These are phyloP conservation scores for Ceratocystis cacaofunesta DNA, from an alignment of 2,329 filamentous ascomycete species.

Conservation along the genomic window DNA sequence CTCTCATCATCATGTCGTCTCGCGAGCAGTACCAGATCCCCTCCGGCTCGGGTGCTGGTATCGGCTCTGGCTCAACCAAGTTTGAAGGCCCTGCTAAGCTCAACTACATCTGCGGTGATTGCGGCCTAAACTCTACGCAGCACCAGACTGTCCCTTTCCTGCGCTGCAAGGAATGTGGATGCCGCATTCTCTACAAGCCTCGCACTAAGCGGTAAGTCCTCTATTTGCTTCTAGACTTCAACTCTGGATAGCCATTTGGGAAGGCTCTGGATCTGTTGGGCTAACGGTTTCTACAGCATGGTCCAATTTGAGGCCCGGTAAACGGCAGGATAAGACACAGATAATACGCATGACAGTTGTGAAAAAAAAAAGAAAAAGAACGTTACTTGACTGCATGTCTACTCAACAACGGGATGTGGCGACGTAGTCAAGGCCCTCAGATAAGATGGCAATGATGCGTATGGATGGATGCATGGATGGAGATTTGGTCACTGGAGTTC, in stretches of 20 bases:
- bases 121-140: constrained; percentile 33
- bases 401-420: background rate
- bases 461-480: background rate
- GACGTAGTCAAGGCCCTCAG: background rate
- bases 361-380: background rate
- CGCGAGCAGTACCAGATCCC: constrained; percentile 70
- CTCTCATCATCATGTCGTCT: constrained; percentile 30
- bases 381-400: background rate
- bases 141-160: constrained; percentile 63
- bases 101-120: constrained; percentile 32
- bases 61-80: constrained; percentile 26
- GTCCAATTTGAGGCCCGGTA: constrained; percentile 94
- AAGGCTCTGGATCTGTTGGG: background rate
- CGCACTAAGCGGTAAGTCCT: constrained; percentile 74
- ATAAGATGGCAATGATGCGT: background rate
- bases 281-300: constrained; percentile 48
- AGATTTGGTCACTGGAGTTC: background rate
- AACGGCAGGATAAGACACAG: constrained; percentile 5
- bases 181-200: constrained; percentile 94
- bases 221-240: background rate
- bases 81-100: constrained; percentile 29
- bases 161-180: constrained; percentile 90
- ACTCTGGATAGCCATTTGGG: background rate
- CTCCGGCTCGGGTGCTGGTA: constrained; percentile 32
- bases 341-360: background rate